Percentiles rank a stretch among this genome's conserved stretches.
Conservation (phyloP, 2,329 filamentous ascomycete genomes). For the Elsinoe batatas region DNA sequence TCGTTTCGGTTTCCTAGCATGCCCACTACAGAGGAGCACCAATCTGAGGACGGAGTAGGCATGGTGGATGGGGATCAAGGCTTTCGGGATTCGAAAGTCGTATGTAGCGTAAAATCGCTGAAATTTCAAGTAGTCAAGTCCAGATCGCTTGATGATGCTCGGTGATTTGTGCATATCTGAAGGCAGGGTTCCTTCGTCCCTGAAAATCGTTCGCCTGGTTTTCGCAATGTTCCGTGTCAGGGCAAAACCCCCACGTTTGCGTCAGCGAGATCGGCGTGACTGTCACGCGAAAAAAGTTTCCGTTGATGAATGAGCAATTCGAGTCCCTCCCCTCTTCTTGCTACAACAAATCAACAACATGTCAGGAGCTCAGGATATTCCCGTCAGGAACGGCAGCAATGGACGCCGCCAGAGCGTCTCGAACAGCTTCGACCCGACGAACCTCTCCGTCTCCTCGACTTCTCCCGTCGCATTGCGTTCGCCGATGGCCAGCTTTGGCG, state of each 20-base stretch:
- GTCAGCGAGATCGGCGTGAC: not conserved
- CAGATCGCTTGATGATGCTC: not conserved
- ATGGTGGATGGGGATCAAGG: slow-evolving; percentile 4
- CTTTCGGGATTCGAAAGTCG: not conserved
- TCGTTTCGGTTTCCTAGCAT: slow-evolving; percentile 10
- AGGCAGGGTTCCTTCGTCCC: not conserved
- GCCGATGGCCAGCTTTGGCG: slow-evolving; percentile 49
- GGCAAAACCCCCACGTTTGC: slow-evolving; percentile 1
- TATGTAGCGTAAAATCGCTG: slow-evolving; percentile 4
- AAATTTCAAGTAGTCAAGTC: not conserved
- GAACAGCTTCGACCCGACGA: slow-evolving; percentile 25
- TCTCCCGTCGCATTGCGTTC: slow-evolving; percentile 68
- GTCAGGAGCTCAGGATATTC: slow-evolving; percentile 27
- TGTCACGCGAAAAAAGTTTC: not conserved
- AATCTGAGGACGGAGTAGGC: slow-evolving; percentile 12
- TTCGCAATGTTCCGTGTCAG: not conserved
- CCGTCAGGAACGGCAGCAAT: slow-evolving; percentile 21
- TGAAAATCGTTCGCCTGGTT: not conserved
- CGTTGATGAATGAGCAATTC: not conserved
- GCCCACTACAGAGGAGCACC: slow-evolving; percentile 5
- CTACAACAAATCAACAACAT: slow-evolving; percentile 18
- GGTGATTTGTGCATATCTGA: not conserved
- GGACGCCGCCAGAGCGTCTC: slow-evolving; percentile 22
- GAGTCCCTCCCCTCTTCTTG: not conserved
- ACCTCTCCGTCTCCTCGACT: slow-evolving; percentile 54